Evolutionary conservation across 2,329 filamentous ascomycete genomes (phyloP), one percentile per base, ranked within the genome.

Genomic region (Fusarium sp.): DNA sequence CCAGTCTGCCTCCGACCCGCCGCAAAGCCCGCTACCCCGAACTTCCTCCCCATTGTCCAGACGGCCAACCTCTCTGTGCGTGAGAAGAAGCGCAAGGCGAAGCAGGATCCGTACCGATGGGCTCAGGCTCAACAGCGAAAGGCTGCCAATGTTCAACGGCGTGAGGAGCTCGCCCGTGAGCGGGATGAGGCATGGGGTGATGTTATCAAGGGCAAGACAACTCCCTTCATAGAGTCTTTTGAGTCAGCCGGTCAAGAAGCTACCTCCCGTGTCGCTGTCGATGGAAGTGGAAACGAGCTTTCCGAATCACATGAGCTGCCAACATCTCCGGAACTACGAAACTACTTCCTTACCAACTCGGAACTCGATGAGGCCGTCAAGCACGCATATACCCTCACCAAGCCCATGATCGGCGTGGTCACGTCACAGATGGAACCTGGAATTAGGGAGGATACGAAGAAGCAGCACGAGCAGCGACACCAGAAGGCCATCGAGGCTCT

Each of bases 41-140:
- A 82, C 73, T 83, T 84, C 74, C 81, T 91, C 74, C 85, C 89
- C 73, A 77, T 90, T 77, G 81, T 87, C 72, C 89, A 93, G 71
- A 88, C 88, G 66, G 91, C 92, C 49, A 88, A 88, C 71, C 78
- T 90, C 23, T 88, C 89, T 38, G 81, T 82, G 52, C 85, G 88
- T 70, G 87, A 92, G 70, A 88, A 88, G 81, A 89, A 89, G 77
- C 86, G 88, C 63, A 85, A 87, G 67, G 87, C 87, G 63, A 89
- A 91, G 77, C 88, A 89, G 76, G 93, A 98, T 74, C 94, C 94
- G 1, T 98, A 97, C 77, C 86, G 91, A 63, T 88, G 92, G 80
- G 91, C 91, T 5, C 93, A 97, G 80, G 90, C 93, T 31, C 88
- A 92, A 75, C 93, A 94, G 77, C 91, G 93, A 66, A 97, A 95